Percentiles rank a stretch among this genome's conserved stretches.
These are phyloP conservation scores for Termitomyces sp. DNA, from an alignment of 768 basidiomycete species.

Conservation along the genomic window DNA sequence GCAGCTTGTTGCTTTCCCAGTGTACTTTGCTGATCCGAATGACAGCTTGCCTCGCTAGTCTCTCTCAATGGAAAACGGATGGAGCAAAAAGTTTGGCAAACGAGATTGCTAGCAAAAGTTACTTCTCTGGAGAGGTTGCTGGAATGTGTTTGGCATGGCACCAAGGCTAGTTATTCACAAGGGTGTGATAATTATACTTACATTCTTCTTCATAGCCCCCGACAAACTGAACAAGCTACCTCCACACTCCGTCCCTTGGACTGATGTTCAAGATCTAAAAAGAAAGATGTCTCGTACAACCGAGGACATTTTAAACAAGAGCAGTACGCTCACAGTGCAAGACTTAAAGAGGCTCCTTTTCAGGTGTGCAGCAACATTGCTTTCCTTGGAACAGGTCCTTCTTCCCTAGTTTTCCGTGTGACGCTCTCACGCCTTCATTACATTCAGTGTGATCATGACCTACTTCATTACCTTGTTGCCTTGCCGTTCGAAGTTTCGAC, in stretches of 20 bases:
- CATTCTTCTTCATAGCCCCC: constrained; percentile 32
- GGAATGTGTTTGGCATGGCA: constrained; percentile 70
- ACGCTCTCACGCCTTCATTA: neutral
- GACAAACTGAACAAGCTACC: constrained; percentile 58
- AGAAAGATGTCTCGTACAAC: constrained; percentile 62
- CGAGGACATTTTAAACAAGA: constrained; percentile 65
- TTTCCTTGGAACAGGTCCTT: constrained; percentile 59
- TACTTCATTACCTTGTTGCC: constrained; percentile 82
- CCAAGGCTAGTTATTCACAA: constrained; percentile 40
- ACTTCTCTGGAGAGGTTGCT: constrained; percentile 82
- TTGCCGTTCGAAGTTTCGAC: constrained; percentile 89
- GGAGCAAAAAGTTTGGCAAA: constrained; percentile 76
- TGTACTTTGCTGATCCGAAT: neutral
- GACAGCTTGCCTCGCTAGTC: constrained; percentile 47
- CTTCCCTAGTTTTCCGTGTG: neutral
- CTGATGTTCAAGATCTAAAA: constrained; percentile 64
- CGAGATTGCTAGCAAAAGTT: constrained; percentile 88
- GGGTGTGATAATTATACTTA: neutral
- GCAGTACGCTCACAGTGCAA: constrained; percentile 67
- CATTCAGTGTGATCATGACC: constrained; percentile 71
- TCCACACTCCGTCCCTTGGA: constrained; percentile 51
- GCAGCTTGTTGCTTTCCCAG: constrained; percentile 15
- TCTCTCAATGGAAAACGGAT: constrained; percentile 71
- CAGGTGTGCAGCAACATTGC: constrained; percentile 77
- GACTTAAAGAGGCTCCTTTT: constrained; percentile 85